Evolutionary conservation across 169 alveolate species (phyloP).

Genomic region (Plasmodium gonderi): DNA sequence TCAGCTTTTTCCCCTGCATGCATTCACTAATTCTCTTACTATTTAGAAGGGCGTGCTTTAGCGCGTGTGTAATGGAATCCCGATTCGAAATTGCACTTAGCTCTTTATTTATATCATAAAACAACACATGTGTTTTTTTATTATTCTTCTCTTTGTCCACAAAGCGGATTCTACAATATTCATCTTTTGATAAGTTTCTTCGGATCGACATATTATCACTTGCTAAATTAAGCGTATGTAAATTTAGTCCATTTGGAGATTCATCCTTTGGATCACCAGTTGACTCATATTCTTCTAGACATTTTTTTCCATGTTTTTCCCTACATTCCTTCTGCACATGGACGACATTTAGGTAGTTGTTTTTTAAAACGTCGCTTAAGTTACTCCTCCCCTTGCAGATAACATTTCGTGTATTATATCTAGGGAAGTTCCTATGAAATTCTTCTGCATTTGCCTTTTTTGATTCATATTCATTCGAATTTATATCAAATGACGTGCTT

Average conservation of each 20-base stretch:
- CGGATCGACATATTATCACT: neutral
- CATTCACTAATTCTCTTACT: constrained; percentile 9
- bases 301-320: neutral
- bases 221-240: constrained; percentile 58
- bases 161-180: neutral
- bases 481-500: neutral
- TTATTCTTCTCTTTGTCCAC: neutral
- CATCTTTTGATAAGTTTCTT: constrained; percentile 3
- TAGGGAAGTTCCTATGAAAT: neutral
- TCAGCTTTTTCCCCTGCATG: neutral
- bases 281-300: neutral
- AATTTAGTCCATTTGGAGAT: neutral
- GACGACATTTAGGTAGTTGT: constrained; percentile 7
- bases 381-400: neutral
- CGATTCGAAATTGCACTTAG: constrained; percentile 40
- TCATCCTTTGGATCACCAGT: neutral
- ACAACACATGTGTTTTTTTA: constrained; percentile 42
- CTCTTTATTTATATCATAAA: constrained; percentile 52
- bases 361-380: constrained; percentile 6
- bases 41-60: constrained; percentile 35
- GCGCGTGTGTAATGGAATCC: constrained; percentile 52
- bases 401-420: neutral
- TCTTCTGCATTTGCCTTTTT: neutral
- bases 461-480: neutral
- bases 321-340: neutral